Conservation (phyloP, 2,329 filamentous ascomycete species). For the Parastagonospora avenae region DNA sequence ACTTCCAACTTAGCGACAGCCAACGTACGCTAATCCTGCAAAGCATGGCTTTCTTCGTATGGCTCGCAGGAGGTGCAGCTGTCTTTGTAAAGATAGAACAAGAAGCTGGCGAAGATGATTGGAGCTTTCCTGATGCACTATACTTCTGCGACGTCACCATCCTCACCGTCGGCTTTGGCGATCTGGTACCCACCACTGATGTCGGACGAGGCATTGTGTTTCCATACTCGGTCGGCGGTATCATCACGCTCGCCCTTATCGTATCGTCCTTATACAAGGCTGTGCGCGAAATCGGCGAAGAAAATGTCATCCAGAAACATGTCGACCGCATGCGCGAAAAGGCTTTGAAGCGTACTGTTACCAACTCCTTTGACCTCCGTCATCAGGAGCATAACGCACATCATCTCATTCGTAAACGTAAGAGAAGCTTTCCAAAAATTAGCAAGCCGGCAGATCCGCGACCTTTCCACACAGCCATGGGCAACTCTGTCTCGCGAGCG, state of each 20-base stretch:
- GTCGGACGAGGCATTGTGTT: conserved; percentile 75
- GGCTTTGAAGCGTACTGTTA: conserved; percentile 61
- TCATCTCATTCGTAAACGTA: conserved; percentile 25
- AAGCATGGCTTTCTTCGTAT: conserved; percentile 83
- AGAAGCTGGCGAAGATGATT: conserved; percentile 52
- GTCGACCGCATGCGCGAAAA: conserved; percentile 59
- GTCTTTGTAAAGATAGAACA: conserved; percentile 73
- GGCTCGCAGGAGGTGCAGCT: conserved; percentile 76
- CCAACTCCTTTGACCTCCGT: conserved; percentile 56
- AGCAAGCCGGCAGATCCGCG: conserved; percentile 32
- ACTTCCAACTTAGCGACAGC: conserved; percentile 77
- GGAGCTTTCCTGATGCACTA: conserved; percentile 74
- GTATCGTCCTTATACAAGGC: conserved; percentile 78
- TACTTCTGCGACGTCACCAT: conserved; percentile 54
- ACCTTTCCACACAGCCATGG: conserved; percentile 27
- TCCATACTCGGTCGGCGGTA: conserved; percentile 81
- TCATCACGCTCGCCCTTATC: conserved; percentile 83
- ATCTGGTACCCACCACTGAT: conserved; percentile 61
- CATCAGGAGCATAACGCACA: conserved; percentile 36
- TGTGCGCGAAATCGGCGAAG: conserved; percentile 62
- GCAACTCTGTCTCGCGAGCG: conserved; percentile 11
- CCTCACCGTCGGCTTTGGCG: conserved; percentile 52
- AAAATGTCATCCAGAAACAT: conserved; percentile 67
- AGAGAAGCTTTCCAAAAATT: conserved; percentile 22
- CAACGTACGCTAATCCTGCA: conserved; percentile 90